A percentile compares a stretch with the other conserved stretches of the same genome.
These are phyloP conservation scores for Pseudoperonospora humuli DNA, from an alignment of 352 stramenopile species.

Conservation along the genomic window DNA sequence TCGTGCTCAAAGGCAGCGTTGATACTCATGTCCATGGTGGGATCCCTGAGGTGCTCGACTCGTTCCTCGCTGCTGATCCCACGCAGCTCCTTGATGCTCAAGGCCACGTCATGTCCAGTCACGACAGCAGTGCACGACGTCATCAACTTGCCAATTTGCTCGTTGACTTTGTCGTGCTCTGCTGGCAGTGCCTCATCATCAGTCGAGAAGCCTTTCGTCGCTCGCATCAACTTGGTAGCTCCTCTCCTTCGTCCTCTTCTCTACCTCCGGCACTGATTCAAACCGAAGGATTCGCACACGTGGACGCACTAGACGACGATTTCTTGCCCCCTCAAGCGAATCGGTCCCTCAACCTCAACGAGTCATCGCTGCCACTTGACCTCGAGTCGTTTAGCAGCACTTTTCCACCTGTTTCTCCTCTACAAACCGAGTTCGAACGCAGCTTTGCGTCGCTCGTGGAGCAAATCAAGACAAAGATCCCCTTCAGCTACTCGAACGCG, in stretches of 20 bases:
- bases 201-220: too few relatives aligned
- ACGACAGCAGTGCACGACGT: conserved; percentile 22
- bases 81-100: too few relatives aligned
- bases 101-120: conserved; percentile 26
- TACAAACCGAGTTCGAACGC: conserved; percentile 69
- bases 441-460: conserved; percentile 48
- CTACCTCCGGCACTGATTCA: conserved; percentile 5
- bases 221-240: too few relatives aligned
- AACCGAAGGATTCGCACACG: conserved; percentile 3
- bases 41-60: too few relatives aligned
- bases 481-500: conserved; percentile 21
- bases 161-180: conserved; percentile 48
- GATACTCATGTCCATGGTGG: too few relatives aligned
- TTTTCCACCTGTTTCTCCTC: conserved; percentile 27
- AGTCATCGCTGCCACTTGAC: not conserved
- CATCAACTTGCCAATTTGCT: conserved; percentile 48
- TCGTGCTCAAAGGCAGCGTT: too few relatives aligned
- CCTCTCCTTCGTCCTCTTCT: too few relatives aligned
- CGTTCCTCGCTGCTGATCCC: too few relatives aligned
- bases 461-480: conserved; percentile 30
- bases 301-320: not conserved
- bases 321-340: conserved; percentile 11
- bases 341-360: not conserved
- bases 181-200: conserved; percentile 49
- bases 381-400: not conserved